These are phyloP conservation scores for Heritiera littoralis DNA, from an alignment of 345 rosid species.

Conservation along the genomic window DNA sequence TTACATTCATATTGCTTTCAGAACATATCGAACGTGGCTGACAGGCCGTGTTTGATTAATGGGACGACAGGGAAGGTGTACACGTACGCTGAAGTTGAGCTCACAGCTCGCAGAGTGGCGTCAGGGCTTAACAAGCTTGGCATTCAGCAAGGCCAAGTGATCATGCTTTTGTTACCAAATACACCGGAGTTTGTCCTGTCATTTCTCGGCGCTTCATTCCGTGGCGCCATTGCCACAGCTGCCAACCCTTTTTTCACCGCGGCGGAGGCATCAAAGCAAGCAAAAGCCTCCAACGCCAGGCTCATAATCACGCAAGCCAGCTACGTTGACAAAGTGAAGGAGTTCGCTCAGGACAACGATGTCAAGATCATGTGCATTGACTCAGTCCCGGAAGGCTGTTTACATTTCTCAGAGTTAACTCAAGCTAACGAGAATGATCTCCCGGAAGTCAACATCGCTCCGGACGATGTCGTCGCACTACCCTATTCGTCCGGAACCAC, in stretches of 20 bases:
- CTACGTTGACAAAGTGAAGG: constrained; percentile 55
- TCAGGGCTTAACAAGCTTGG: constrained; percentile 59
- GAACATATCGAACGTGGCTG: constrained; percentile 40
- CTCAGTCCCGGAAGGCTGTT: constrained; percentile 45
- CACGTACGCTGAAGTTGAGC: constrained; percentile 76
- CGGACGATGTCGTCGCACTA: constrained; percentile 80
- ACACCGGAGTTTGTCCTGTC: constrained; percentile 70
- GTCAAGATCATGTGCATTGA: constrained; percentile 47
- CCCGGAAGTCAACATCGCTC: constrained; percentile 39
- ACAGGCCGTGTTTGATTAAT: constrained; percentile 72
- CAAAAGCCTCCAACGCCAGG: constrained; percentile 50
- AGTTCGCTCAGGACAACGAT: constrained; percentile 33
- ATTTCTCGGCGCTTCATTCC: constrained; percentile 72
- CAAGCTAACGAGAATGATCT: constrained; percentile 43
- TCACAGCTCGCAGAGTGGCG: constrained; percentile 56
- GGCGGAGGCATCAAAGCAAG: constrained; percentile 73
- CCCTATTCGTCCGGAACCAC: constrained; percentile 97
- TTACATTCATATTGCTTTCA: constrained; percentile 72
- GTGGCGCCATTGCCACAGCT: constrained; percentile 66
- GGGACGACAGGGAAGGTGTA: constrained; percentile 57
- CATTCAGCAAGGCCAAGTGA: constrained; percentile 57
- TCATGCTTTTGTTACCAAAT: constrained; percentile 76
- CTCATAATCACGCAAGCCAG: constrained; percentile 62
- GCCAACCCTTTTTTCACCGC: constrained; percentile 88
- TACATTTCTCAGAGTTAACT: constrained; percentile 65